Evolutionary conservation across 2,329 filamentous ascomycete genomes (phyloP).

Genomic region (Sporothrix mexicana): DNA sequence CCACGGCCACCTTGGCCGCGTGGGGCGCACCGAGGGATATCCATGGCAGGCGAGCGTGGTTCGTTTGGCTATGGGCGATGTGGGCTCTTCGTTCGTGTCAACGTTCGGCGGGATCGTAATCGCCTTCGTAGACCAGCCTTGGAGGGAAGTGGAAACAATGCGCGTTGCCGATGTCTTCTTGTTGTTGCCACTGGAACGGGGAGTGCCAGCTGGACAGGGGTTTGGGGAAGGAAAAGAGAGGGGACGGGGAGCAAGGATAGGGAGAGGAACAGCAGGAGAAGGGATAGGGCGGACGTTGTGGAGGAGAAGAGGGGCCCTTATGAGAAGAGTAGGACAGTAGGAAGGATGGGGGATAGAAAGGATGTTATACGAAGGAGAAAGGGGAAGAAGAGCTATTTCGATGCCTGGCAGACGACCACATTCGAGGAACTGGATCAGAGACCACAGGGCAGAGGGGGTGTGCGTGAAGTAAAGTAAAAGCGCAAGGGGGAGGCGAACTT

Average conservation of each 20-base stretch:
- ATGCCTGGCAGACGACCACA: conserved; percentile 21
- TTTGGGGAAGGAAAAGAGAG: neutral
- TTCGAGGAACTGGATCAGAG: conserved; percentile 26
- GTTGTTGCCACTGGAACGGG: conserved; percentile 26
- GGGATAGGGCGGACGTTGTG: neutral
- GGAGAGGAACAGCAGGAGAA: neutral
- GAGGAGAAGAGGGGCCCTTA: conserved; percentile 6
- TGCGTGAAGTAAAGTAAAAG: neutral
- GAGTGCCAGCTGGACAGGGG: conserved; percentile 33
- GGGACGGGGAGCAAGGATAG: neutral
- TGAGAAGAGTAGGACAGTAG: conserved; percentile 9
- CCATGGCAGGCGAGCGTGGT: conserved; percentile 33
- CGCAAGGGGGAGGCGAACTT: conserved; percentile 27
- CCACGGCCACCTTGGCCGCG: conserved; percentile 32
- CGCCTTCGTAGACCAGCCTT: conserved; percentile 23
- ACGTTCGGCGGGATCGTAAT: conserved; percentile 5
- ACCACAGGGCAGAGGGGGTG: conserved; percentile 7
- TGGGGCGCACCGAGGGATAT: conserved; percentile 36
- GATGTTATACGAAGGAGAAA: conserved; percentile 13
- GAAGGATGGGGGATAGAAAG: neutral
- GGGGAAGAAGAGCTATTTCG: conserved; percentile 13
- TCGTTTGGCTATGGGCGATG: neutral
- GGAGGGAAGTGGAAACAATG: conserved; percentile 19
- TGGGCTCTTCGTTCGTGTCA: conserved; percentile 10
- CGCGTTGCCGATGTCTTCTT: neutral